A percentile compares a stretch with the other conserved stretches of the same genome.
Evolutionary conservation across 495 filamentous ascomycete species (phyloP).

Genomic region (Trichodelitschia bisporula): DNA sequence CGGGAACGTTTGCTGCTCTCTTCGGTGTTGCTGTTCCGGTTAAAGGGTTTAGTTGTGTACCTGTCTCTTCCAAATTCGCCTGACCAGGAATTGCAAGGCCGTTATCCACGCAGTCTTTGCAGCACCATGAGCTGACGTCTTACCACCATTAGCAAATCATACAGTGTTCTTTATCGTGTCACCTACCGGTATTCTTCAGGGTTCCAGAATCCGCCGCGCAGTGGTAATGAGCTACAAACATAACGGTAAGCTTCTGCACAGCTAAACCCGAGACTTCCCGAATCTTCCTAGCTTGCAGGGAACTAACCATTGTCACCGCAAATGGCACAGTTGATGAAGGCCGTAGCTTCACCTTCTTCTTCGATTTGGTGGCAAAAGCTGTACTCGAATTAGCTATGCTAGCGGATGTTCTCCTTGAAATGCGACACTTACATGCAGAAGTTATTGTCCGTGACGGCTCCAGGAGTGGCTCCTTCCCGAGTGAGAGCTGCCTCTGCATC

Average conservation of each 20-base stretch:
- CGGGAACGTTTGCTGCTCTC: no score
- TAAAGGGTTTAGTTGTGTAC: no score
- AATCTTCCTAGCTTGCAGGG: conserved; percentile 9
- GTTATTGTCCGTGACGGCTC: no score
- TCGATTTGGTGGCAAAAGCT: conserved; percentile 65
- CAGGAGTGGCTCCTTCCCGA: no score
- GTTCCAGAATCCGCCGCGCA: conserved; percentile 65
- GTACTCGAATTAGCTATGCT: conserved; percentile 1
- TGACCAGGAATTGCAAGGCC: no score
- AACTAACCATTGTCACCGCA: conserved; percentile 79
- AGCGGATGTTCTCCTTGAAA: not conserved
- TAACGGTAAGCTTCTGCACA: no score
- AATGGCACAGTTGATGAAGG: conserved; percentile 50
- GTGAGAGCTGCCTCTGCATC: no score
- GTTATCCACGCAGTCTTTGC: conserved; percentile 47
- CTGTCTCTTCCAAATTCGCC: no score
- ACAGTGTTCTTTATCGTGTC: not conserved
- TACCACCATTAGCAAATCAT: not conserved
- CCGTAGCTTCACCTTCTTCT: conserved; percentile 73
- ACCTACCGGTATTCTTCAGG: no score
- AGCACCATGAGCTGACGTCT: conserved; percentile 48
- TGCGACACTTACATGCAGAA: conserved; percentile 41
- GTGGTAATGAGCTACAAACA: conserved; percentile 72
- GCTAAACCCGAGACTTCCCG: no score
- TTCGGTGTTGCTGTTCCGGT: no score